Evolutionary conservation across 2,329 filamentous ascomycete genomes (phyloP).

Genomic region (Parastagonospora nodorum): DNA sequence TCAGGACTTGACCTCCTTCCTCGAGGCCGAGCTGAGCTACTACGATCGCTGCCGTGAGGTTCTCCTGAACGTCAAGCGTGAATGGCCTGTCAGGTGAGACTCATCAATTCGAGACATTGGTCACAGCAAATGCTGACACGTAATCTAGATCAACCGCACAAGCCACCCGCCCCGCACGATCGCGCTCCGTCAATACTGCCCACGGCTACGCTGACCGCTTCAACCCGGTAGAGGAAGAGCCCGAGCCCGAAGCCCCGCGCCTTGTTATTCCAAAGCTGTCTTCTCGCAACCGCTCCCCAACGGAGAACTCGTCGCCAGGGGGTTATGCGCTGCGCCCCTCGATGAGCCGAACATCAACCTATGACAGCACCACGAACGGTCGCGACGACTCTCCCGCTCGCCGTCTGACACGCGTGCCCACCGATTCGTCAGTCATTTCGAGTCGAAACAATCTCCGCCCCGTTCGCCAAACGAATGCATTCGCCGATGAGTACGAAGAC

Average conservation of each 20-base stretch:
- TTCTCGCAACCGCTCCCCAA: conserved; percentile 51
- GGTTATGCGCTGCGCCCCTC: conserved; percentile 52
- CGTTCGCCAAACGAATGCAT: conserved; percentile 42
- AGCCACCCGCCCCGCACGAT: conserved; percentile 53
- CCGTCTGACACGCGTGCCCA: conserved; percentile 58
- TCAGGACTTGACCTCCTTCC: conserved; percentile 75
- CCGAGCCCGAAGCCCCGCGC: conserved; percentile 56
- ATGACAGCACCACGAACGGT: conserved; percentile 61
- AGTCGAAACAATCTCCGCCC: conserved; percentile 55
- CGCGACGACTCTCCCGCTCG: conserved; percentile 59
- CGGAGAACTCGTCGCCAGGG: conserved; percentile 34
- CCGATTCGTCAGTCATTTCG: conserved; percentile 58
- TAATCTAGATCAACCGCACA: conserved; percentile 29
- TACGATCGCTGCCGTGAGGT: conserved; percentile 90
- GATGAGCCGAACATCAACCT: conserved; percentile 59
- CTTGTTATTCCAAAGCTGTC: conserved; percentile 49
- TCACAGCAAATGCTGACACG: conserved; percentile 18
- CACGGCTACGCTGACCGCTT: conserved; percentile 67
- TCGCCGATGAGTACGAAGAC: conserved; percentile 45
- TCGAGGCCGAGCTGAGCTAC: conserved; percentile 89
- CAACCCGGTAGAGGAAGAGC: conserved; percentile 62
- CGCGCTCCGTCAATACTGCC: conserved; percentile 65
- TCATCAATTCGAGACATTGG: neutral
- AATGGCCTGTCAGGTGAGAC: conserved; percentile 68
- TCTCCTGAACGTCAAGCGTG: conserved; percentile 69